A percentile compares a stretch with the other conserved stretches of the same genome.
phyloP scores from a whole-genome alignment of 2,329 filamentous ascomycete genomes.

The Arthrinium puccinioides region DNA sequence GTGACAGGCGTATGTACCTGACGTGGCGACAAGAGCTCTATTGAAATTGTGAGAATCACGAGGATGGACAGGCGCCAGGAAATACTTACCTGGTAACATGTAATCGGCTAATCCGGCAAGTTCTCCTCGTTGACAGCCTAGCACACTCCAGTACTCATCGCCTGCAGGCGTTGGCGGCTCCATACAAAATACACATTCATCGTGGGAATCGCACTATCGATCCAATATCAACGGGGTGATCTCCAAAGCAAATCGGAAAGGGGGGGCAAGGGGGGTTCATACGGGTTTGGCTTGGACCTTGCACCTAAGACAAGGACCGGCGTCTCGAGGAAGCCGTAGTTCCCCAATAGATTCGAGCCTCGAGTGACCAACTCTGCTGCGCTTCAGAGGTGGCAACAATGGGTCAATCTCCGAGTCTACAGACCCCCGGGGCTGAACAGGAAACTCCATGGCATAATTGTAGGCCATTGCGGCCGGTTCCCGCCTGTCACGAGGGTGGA shows the following conservation, averaged over 20 bases:
- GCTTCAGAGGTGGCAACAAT: constrained; percentile 47
- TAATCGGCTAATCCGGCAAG: constrained; percentile 39
- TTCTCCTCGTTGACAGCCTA: constrained; percentile 46
- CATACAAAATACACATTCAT: constrained; percentile 40
- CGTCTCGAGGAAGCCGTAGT: constrained; percentile 40
- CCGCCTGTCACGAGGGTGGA: constrained; percentile 29
- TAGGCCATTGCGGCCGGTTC: constrained; percentile 32
- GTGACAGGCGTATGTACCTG: constrained; percentile 42
- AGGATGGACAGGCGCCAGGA: not conserved
- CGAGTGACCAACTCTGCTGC: constrained; percentile 43
- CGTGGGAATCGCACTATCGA: constrained; percentile 43
- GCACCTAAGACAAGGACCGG: constrained; percentile 45
- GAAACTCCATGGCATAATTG: constrained; percentile 31
- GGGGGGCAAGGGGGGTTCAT: constrained; percentile 13
- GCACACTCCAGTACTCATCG: constrained; percentile 37
- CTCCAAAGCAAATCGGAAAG: not conserved
- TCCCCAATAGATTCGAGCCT: constrained; percentile 51
- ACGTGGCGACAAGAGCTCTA: constrained; percentile 39
- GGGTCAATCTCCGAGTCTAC: constrained; percentile 42
- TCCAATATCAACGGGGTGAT: constrained; percentile 13
- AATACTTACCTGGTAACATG: constrained; percentile 38
- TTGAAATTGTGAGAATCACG: not conserved
- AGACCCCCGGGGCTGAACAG: constrained; percentile 28
- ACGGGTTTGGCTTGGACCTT: constrained; percentile 38
- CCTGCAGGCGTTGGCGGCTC: constrained; percentile 27